These are phyloP conservation scores for Mycocentrospora acerina DNA, from an alignment of 2,329 filamentous ascomycete genomes.

Conservation along the genomic window DNA sequence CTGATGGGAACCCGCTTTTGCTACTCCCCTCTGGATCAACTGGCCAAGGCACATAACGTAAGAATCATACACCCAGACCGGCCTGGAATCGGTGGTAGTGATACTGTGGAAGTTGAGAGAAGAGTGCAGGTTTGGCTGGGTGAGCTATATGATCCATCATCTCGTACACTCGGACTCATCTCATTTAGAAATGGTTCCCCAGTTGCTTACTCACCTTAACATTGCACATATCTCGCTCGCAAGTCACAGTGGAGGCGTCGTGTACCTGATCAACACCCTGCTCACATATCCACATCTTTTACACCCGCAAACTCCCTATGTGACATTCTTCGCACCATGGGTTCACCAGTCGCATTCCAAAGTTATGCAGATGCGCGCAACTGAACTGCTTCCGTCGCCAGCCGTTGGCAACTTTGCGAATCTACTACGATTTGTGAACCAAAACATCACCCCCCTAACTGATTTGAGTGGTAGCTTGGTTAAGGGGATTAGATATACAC, in stretches of 20 bases:
- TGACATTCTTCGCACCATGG: constrained; percentile 36
- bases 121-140: constrained; percentile 31
- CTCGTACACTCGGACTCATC: background rate
- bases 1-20: constrained; percentile 27
- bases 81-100: constrained; percentile 32
- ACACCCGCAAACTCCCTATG: constrained; percentile 27
- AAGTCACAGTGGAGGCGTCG: constrained; percentile 34
- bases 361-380: constrained; percentile 19
- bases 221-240: constrained; percentile 34
- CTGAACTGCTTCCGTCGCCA: constrained; percentile 27
- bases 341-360: constrained; percentile 32
- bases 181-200: constrained; percentile 37
- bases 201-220: constrained; percentile 28
- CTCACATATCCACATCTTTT: constrained; percentile 29
- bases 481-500: constrained; percentile 13
- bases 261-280: constrained; percentile 33
- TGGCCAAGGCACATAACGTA: constrained; percentile 28
- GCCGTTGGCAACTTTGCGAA: constrained; percentile 27
- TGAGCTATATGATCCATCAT: constrained; percentile 2
- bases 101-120: constrained; percentile 24
- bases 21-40: constrained; percentile 28
- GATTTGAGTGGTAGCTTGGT: constrained; percentile 21
- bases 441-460: constrained; percentile 26
- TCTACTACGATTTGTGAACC: constrained; percentile 20
- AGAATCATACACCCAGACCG: constrained; percentile 34